phyloP scores from a whole-genome alignment of 306 rosid genomes.

The Ziziphus jujuba region DNA sequence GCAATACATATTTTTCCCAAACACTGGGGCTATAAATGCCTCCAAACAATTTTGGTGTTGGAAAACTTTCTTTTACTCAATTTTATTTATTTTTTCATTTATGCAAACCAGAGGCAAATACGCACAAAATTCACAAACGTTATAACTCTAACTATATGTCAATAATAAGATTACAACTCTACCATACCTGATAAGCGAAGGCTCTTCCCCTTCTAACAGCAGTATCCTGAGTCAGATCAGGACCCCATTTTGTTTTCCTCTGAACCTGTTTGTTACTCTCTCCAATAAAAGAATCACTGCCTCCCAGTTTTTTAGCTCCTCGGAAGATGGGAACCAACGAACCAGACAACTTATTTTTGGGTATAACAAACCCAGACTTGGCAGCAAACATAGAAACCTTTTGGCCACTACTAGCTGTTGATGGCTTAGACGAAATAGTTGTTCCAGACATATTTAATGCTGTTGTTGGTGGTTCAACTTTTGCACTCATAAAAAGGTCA shows the following conservation, averaged over 20 bases:
- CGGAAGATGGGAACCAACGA: slow-evolving; percentile 75
- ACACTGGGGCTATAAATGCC: slow-evolving; percentile 18
- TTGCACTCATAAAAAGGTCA: no score
- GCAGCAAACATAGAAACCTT: slow-evolving; percentile 75
- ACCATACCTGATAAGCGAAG: slow-evolving; percentile 82
- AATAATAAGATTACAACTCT: slow-evolving; percentile 18
- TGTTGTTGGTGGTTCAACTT: no score
- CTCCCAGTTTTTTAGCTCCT: slow-evolving; percentile 53
- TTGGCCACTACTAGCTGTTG: slow-evolving; percentile 38
- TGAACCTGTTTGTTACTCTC: slow-evolving; percentile 55
- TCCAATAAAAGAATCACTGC: slow-evolving; percentile 43
- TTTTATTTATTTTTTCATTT: no score
- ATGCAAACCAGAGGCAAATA: not conserved
- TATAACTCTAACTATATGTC: not conserved
- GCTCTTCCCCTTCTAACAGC: slow-evolving; percentile 67
- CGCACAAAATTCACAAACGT: not conserved
- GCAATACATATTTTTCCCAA: slow-evolving; percentile 25
- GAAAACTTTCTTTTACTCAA: not conserved
- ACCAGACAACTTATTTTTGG: slow-evolving; percentile 88
- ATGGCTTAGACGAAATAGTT: slow-evolving; percentile 41
- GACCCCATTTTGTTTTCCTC: slow-evolving; percentile 87
- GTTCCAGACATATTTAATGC: slow-evolving; percentile 50
- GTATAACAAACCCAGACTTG: slow-evolving; percentile 91
- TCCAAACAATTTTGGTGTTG: not conserved
- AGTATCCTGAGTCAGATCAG: slow-evolving; percentile 69